Percentiles rank a stretch among this genome's conserved stretches.
Evolutionary conservation across 768 basidiomycete genomes (phyloP).

Genomic region (Serendipita vermifera): DNA sequence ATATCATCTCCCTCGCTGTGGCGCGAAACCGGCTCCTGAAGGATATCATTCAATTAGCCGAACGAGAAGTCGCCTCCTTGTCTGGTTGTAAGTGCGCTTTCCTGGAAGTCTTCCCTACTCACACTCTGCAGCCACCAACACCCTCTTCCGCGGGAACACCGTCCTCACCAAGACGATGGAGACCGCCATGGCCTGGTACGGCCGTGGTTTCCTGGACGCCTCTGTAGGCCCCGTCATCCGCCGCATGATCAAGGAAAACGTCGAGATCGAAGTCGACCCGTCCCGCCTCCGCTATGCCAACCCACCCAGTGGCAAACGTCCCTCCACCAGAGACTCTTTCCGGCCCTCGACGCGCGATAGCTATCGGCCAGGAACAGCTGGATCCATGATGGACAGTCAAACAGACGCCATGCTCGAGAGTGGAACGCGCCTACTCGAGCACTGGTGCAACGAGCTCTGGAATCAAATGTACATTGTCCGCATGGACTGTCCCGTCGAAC

Average conservation of each 20-base stretch:
- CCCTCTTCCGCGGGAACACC: slow-evolving; percentile 48
- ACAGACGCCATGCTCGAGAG: slow-evolving; percentile 23
- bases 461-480: slow-evolving; percentile 63
- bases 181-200: slow-evolving; percentile 67
- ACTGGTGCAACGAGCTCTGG: slow-evolving; percentile 77
- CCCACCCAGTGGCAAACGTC: slow-evolving; percentile 29
- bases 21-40: slow-evolving; percentile 51
- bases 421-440: slow-evolving; percentile 55
- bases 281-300: slow-evolving; percentile 27
- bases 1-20: slow-evolving; percentile 56
- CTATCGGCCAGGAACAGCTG: neutral
- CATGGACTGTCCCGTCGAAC: slow-evolving; percentile 63
- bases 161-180: slow-evolving; percentile 53
- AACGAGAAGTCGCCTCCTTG: slow-evolving; percentile 48
- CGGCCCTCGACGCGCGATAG: neutral
- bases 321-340: slow-evolving; percentile 37
- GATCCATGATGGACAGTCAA: neutral
- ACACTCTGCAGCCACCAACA: slow-evolving; percentile 60
- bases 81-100: slow-evolving; percentile 33
- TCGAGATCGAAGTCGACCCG: slow-evolving; percentile 75
- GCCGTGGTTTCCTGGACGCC: slow-evolving; percentile 64
- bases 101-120: slow-evolving; percentile 39
- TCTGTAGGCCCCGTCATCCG: slow-evolving; percentile 63
- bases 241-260: slow-evolving; percentile 53
- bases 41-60: slow-evolving; percentile 56